Percentiles rank a stretch among this genome's conserved stretches.
phyloP scores from a whole-genome alignment of 257 asterid genomes.

The Fraxinus americana region DNA sequence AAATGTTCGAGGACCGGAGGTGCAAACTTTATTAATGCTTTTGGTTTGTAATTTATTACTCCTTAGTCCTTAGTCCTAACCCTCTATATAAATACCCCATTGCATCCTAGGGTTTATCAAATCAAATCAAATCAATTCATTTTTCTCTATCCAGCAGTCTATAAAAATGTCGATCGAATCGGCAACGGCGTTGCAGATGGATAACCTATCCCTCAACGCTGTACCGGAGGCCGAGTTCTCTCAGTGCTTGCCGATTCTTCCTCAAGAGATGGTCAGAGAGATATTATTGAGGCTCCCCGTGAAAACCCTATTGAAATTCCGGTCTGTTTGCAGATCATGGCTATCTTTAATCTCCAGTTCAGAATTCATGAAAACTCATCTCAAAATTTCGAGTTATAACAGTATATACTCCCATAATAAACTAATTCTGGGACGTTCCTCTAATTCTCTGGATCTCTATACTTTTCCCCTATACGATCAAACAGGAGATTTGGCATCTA shows the following conservation, averaged over 20 bases:
- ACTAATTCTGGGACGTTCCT: slow-evolving; percentile 4
- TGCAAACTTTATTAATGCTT: too few relatives aligned
- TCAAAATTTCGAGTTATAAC: background rate
- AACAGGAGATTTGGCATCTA: background rate
- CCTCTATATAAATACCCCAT: too few relatives aligned
- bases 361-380: background rate
- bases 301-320: background rate
- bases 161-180: too few relatives aligned
- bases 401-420: background rate
- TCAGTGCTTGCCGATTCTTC: background rate
- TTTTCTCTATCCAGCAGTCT: too few relatives aligned
- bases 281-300: background rate
- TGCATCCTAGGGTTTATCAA: too few relatives aligned
- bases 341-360: background rate
- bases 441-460: background rate
- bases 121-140: too few relatives aligned
- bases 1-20: too few relatives aligned
- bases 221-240: too few relatives aligned
- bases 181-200: too few relatives aligned
- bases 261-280: slow-evolving; percentile 7
- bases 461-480: background rate
- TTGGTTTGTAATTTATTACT: too few relatives aligned
- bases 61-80: too few relatives aligned
- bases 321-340: background rate
- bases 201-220: too few relatives aligned